Evolutionary conservation across 768 basidiomycete genomes (phyloP), one percentile per base, ranked within the genome.

Genomic region (Fomitopsis pulvina): DNA sequence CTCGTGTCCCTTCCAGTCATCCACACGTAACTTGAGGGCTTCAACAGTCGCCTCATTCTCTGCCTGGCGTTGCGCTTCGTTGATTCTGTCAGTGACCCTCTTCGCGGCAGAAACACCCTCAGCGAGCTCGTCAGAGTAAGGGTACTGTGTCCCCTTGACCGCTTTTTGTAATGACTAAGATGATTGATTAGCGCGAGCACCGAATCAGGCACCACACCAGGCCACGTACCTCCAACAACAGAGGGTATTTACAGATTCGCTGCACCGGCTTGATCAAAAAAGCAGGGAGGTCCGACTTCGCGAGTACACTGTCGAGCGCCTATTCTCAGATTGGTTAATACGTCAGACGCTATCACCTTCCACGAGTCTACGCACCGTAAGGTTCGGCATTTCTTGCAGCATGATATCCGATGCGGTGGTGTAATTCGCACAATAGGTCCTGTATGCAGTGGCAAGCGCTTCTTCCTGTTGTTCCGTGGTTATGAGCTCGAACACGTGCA

Each of bases 1-100:
- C 58, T 95, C 90, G 66, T 99, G 96, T 10, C 95, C 95, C 66
- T 98, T 98, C 96, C 96, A 99, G 66, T 99, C 96, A 56, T 94
- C 92, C 41, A 99, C 92, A 40, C 96, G 84, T 25, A 73, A 72
- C 54, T 84, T 76, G 7, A 99, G 79, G 58, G 85, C 88, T 66
- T 87, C 81, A 49, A 96, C 92, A 4, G 92, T 96, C 59, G 85
- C 85, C 38, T 84, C 74, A 60, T 99, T 98, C 71, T 97, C 90
- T 44, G 89, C 83, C 43, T 89, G 82, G 43, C 96, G 81, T 66
- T 93, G 84, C 22, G 91, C 87, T 67, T 98, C 96, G 65, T 98
- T 98, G 68, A 98, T 92, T 67, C 85, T 87, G 64, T 92, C 91
- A 14, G 95, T 87, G 59, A 98, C 92, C 25, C 93, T 85, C 70